phyloP scores from a whole-genome alignment of 2,329 filamentous ascomycete species.

The Alternaria burnsii region DNA sequence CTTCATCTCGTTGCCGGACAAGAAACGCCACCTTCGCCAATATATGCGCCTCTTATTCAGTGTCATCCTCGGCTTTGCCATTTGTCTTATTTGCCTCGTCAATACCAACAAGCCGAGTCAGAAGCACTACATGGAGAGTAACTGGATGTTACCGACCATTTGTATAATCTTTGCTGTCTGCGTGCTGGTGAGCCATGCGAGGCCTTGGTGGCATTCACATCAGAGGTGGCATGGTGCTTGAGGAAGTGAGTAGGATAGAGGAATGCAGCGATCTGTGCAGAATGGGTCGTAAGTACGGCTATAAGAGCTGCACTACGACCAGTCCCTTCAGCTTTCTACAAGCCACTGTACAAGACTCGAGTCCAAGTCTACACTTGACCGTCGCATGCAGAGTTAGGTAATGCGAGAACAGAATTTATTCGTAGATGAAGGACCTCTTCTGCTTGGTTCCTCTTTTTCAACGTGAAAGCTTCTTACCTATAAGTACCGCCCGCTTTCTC shows the following conservation, averaged over 20 bases:
- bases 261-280: neutral
- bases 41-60: constrained; percentile 34
- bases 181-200: constrained; percentile 32
- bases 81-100: constrained; percentile 37
- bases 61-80: constrained; percentile 27
- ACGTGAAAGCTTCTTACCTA: neutral
- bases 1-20: constrained; percentile 36
- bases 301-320: neutral
- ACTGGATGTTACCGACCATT: constrained; percentile 45
- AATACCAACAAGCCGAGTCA: constrained; percentile 19
- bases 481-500: neutral
- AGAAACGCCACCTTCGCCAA: constrained; percentile 27
- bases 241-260: neutral
- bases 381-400: neutral
- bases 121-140: constrained; percentile 29
- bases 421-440: neutral
- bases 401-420: neutral
- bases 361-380: neutral
- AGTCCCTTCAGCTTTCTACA: neutral
- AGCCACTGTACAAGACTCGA: neutral
- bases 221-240: neutral
- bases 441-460: neutral
- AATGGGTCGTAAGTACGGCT: neutral
- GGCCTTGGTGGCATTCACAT: neutral
- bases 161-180: constrained; percentile 37